phyloP scores from a whole-genome alignment of 1,284 basidiomycete genomes.

The Pseudozyma flocculosa region DNA sequence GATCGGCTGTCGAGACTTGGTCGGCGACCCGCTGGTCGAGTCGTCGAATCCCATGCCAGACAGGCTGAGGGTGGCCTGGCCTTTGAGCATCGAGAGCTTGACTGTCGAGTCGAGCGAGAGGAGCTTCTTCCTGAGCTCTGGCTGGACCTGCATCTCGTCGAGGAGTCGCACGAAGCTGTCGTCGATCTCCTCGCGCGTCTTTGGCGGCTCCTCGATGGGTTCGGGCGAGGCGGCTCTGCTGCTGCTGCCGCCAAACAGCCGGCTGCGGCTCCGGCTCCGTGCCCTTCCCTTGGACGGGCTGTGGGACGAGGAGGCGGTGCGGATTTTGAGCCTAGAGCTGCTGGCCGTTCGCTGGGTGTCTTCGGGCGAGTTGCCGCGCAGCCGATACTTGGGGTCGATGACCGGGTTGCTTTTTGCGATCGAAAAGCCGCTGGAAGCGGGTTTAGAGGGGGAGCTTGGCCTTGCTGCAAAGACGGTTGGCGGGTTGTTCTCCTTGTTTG shows the following conservation, averaged over 20 bases:
- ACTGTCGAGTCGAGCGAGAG: conserved; percentile 74
- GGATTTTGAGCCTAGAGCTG: conserved; percentile 11
- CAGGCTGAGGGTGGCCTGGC: conserved; percentile 69
- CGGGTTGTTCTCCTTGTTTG: conserved; percentile 30
- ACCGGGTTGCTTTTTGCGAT: neutral
- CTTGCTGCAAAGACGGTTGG: neutral
- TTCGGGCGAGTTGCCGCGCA: conserved; percentile 33
- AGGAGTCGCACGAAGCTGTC: conserved; percentile 39
- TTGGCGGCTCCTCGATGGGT: conserved; percentile 5
- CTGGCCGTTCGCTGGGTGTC: conserved; percentile 2
- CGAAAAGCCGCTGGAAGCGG: neutral
- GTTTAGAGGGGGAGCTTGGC: neutral
- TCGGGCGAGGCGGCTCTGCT: conserved; percentile 7
- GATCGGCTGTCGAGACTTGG: conserved; percentile 29
- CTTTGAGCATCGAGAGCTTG: conserved; percentile 85
- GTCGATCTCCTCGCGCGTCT: conserved; percentile 32
- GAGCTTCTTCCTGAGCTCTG: conserved; percentile 72
- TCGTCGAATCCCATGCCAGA: conserved; percentile 55
- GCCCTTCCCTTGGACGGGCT: conserved; percentile 22
- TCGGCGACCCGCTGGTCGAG: conserved; percentile 7
- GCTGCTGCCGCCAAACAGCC: conserved; percentile 28
- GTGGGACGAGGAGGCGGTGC: conserved; percentile 5
- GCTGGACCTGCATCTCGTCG: conserved; percentile 67
- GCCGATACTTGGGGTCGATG: conserved; percentile 29
- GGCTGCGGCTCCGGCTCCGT: conserved; percentile 24